Base-by-base conservation (phyloP, 139 green algal species). In the Microglena sp. region DNA sequence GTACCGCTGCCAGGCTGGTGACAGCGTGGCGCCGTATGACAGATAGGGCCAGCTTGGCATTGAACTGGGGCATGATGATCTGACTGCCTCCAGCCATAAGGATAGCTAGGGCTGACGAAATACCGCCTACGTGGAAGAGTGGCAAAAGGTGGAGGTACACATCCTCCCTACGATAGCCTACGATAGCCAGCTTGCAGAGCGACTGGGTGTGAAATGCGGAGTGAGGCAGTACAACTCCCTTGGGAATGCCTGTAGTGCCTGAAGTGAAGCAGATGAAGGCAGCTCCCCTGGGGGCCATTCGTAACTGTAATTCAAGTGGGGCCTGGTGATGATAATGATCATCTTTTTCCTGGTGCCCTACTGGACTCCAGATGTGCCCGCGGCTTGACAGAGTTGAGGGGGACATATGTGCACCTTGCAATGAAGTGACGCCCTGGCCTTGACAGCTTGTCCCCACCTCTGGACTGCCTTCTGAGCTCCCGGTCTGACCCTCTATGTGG, bases 121-220 rank as follows among this genome's bases (percentile, higher is more conserved):
- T 73, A 27, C 91, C 91, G 18, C 80, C 79, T 1, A 96, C 83
- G 72, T 96, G 91, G 67, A 89, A 96, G 21, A 97, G 77, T 0
- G 89, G 90, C 0, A 91, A 84, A 22, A 82, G 62, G 75, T 97
- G 91, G 2, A 97, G 72, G 77, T 92, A 94, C 5, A 87, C 67
- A 64, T 97, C 91, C 0, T 35, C 3, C 1, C n/a, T 1, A 28
- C 11, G 45, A 66, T 95, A 95, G 28, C 76, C 75, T 8, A 90
- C 74, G 3, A 54, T 33, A 2, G 30, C 59, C 32, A 95, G 70
- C 70, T 96, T 97, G 40, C 62, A 77, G 30, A 86, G 45, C 1
- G 80, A 90, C 78, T 97, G 89, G 3, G 61, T 43, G 29, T 86
- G 70, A 21, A 94, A 66, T 5, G 80, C 75, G 7, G 46, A 15